A percentile compares a stretch with the other conserved stretches of the same genome.
Conservation (phyloP, 192 early-diverging fungal species). For the Thamnidium elegans region DNA sequence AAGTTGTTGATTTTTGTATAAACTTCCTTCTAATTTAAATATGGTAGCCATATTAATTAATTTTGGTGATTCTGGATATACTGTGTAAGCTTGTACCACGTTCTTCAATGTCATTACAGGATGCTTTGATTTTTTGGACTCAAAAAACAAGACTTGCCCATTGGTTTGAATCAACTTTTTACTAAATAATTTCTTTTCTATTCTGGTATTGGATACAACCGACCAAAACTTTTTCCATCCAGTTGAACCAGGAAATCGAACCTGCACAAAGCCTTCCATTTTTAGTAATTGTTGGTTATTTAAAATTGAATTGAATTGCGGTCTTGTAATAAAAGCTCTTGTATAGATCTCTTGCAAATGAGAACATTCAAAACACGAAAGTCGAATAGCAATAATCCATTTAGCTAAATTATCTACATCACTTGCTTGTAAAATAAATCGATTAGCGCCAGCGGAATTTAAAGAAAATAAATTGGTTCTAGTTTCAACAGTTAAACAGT, state of each 20-base stretch:
- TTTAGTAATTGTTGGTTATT: constrained; percentile 13
- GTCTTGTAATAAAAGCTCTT: constrained; percentile 46
- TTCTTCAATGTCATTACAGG: constrained; percentile 51
- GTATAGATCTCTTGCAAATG: constrained; percentile 78
- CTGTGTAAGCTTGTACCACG: constrained; percentile 52
- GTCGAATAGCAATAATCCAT: constrained; percentile 69
- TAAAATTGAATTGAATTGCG: constrained; percentile 28
- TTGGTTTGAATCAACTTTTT: constrained; percentile 36
- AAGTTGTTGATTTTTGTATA: constrained; percentile 13
- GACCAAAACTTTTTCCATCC: constrained; percentile 48
- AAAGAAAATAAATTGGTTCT: constrained; percentile 53
- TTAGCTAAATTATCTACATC: constrained; percentile 43
- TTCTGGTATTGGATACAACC: constrained; percentile 33
- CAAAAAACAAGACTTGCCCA: constrained; percentile 53
- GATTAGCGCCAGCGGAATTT: constrained; percentile 72
- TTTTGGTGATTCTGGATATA: constrained; percentile 48
- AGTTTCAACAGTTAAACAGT: constrained; percentile 46
- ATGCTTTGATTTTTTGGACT: constrained; percentile 44
- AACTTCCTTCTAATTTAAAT: constrained; percentile 41
- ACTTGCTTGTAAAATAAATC: constrained; percentile 56
- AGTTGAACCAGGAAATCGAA: constrained; percentile 46
- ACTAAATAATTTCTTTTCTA: constrained; percentile 39
- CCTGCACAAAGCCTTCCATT: constrained; percentile 55
- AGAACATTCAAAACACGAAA: constrained; percentile 72
- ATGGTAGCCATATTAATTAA: constrained; percentile 41